These are phyloP conservation scores for Leucoagaricus sp. DNA, from an alignment of 1,284 basidiomycete species.

Conservation along the genomic window DNA sequence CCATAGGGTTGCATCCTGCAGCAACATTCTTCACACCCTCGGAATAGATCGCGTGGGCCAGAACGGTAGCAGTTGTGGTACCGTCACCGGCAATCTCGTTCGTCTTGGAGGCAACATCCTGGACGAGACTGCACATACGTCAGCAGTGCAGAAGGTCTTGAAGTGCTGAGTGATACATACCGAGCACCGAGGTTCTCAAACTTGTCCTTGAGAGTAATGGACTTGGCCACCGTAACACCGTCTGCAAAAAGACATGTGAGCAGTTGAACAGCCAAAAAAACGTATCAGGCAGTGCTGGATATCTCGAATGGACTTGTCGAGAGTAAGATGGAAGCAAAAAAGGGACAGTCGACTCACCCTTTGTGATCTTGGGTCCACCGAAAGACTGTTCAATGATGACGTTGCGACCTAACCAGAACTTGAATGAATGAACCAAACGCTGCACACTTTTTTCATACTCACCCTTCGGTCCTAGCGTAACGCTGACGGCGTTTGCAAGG, in stretches of 20 bases:
- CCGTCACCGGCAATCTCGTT: slow-evolving; percentile 98
- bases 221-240: slow-evolving; percentile 97
- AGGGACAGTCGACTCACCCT: slow-evolving; percentile 54
- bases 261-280: neutral
- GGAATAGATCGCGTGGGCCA: slow-evolving; percentile 95
- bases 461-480: slow-evolving; percentile 97
- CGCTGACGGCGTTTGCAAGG: slow-evolving; percentile 92
- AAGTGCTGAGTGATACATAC: slow-evolving; percentile 44
- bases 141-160: neutral
- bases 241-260: slow-evolving; percentile 46
- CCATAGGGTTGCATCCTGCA: slow-evolving; percentile 99
- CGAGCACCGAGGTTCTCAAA: slow-evolving; percentile 99
- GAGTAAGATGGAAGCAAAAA: too few species aligned
- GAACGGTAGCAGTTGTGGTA: slow-evolving; percentile 96
- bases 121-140: slow-evolving; percentile 68
- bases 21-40: slow-evolving; percentile 99
- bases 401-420: slow-evolving; percentile 71
- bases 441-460: slow-evolving; percentile 20
- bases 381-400: slow-evolving; percentile 99
- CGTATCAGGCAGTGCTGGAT: too few species aligned
- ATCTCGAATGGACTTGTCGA: too few species aligned
- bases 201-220: slow-evolving; percentile 95
- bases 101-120: slow-evolving; percentile 95
- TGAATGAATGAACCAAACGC: neutral
- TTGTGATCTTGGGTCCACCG: slow-evolving; percentile 98